Evolutionary conservation across 148 eudicot species (phyloP), one percentile per base, ranked within the genome.

Genomic region (Pouteria glomerata): DNA sequence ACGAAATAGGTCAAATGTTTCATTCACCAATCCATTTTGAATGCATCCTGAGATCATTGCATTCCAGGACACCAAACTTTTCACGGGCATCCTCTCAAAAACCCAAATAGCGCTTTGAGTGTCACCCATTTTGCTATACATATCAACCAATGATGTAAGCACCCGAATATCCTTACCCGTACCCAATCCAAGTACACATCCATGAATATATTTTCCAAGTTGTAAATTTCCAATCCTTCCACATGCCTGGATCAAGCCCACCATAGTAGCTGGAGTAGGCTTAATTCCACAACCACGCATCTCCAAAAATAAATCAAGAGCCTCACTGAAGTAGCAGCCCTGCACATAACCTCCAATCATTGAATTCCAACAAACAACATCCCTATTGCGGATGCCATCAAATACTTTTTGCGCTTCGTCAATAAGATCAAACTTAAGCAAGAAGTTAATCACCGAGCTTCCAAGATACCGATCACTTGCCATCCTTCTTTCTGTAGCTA

Each of bases 31-130:
- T 30, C 63, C 63, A 33, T 18, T 59, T 15, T 59, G 41, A 18
- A 59, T 23, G 10, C n/a, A 30, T 59, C 63, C 63, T 59, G 39
- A 30, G 10, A 53, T 53, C 57, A 53, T 53, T 53, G 57, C 57
- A 47, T 65, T 65, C 69, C 69, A 65, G 1, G 69, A 65, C 7
- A 65, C 55, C 55, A 50, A 50, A 19, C 55, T 50, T 50, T 50
- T 50, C 21, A 2, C 21, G 7, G 62, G 62, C 62, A 57, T 57
- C 62, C 35, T 57, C 15, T 57, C 35, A 57, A 57, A 57, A 57
- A 57, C 34, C 62, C 41, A 31, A 14, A 8, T 8, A 30, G 63
- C 63, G 31, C 21, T 59, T 16, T 34, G 21, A 16, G 3, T 59
- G 41, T 59, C 21, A 59, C 63, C 63, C 63, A 59, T 30, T 19